Conservation (phyloP, 1,284 basidiomycete genomes). For the Puccinia horiana region DNA sequence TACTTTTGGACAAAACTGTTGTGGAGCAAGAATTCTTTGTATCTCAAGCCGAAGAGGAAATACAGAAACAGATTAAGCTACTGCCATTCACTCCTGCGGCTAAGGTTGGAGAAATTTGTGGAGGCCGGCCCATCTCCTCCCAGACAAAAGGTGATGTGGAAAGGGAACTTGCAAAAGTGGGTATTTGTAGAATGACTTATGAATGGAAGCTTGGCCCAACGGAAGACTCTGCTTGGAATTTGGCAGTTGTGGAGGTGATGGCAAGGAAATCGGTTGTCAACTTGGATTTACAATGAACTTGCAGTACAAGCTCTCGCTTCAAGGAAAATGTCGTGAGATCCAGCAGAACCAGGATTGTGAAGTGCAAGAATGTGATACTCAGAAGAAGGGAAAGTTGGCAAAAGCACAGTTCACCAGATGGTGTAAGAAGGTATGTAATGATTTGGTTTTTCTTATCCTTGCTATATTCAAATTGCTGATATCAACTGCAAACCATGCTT, state of each 20-base stretch:
- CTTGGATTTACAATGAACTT: neutral
- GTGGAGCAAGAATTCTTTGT: slow-evolving; percentile 1
- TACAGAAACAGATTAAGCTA: neutral
- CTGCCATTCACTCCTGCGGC: neutral
- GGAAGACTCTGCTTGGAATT: neutral
- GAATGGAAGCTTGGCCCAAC: neutral
- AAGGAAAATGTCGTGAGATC: neutral
- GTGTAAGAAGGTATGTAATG: neutral
- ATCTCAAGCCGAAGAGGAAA: neutral
- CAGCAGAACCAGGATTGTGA: neutral
- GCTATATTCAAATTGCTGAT: too few species aligned
- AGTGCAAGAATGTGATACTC: neutral
- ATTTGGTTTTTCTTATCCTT: neutral
- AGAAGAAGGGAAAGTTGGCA: neutral
- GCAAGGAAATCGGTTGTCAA: neutral
- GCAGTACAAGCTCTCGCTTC: neutral
- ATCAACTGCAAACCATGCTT: neutral
- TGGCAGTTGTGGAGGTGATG: neutral
- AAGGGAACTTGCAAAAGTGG: neutral
- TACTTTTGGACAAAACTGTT: neutral
- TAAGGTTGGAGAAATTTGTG: neutral
- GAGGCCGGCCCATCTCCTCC: neutral
- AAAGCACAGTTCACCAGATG: neutral
- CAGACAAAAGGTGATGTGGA: slow-evolving; percentile 5
- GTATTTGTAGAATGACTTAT: slow-evolving; percentile 4